Conservation (phyloP, 345 rosid genomes). For the Camelina laxa region DNA sequence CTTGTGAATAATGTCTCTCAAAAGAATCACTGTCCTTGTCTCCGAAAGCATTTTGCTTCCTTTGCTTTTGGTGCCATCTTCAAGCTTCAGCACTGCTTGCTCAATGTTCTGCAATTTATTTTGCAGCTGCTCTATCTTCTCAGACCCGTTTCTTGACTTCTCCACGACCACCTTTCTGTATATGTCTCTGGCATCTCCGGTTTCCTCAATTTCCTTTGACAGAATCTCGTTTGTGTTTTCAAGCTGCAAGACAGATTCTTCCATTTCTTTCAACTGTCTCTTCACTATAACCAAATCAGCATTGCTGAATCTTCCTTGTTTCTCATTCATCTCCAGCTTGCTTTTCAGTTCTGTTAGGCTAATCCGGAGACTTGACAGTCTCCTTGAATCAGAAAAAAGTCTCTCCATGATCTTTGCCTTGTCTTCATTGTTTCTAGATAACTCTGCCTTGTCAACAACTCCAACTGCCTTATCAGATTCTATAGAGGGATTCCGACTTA, state of each 20-base stretch:
- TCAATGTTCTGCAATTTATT: constrained; percentile 75
- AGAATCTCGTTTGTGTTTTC: constrained; percentile 59
- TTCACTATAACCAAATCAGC: constrained; percentile 59
- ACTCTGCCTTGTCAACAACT: constrained; percentile 64
- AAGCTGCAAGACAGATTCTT: constrained; percentile 64
- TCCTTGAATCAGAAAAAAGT: constrained; percentile 72
- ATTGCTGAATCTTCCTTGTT: constrained; percentile 53
- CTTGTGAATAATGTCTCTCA: constrained; percentile 70
- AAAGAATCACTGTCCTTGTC: constrained; percentile 53
- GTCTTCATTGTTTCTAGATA: constrained; percentile 52
- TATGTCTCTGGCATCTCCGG: constrained; percentile 48
- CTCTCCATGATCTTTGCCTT: constrained; percentile 69
- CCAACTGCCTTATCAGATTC: constrained; percentile 69
- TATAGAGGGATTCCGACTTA: constrained; percentile 44
- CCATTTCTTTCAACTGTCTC: constrained; percentile 68
- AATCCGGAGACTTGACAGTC: constrained; percentile 61
- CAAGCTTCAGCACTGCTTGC: constrained; percentile 63
- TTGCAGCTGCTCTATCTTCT: constrained; percentile 75
- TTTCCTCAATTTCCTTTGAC: constrained; percentile 52
- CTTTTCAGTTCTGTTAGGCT: constrained; percentile 65
- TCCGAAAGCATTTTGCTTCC: constrained; percentile 52
- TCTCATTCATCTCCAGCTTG: constrained; percentile 64
- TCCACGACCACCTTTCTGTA: constrained; percentile 55
- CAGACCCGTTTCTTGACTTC: constrained; percentile 65
- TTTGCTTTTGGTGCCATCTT: constrained; percentile 61